Conservation (phyloP, 2,329 filamentous ascomycete genomes). For the Pseudogymnoascus sp. region DNA sequence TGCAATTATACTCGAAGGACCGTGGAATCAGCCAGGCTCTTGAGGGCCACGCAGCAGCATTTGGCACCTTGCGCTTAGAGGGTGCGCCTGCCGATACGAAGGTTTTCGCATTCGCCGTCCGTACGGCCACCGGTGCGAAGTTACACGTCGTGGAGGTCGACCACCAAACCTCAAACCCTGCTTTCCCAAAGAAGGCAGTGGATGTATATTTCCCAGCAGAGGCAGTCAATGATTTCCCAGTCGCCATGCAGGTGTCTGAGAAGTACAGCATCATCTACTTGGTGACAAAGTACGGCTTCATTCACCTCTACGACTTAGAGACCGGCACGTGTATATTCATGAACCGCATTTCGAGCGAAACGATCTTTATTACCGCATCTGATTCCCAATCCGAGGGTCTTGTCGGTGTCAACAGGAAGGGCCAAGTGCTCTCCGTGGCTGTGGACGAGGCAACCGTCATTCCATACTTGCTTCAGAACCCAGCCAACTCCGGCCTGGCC, state of each 20-base stretch:
- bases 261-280: constrained; percentile 97
- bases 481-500: constrained; percentile 84
- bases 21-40: constrained; percentile 96
- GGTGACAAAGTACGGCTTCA: constrained; percentile 98
- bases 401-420: constrained; percentile 93
- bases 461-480: constrained; percentile 91
- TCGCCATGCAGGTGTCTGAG: constrained; percentile 92
- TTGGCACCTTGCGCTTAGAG: constrained; percentile 81
- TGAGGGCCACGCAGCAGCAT: constrained; percentile 92
- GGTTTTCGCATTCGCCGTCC: constrained; percentile 92
- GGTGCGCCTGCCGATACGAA: constrained; percentile 86
- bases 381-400: constrained; percentile 82
- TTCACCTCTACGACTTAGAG: constrained; percentile 96
- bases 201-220: constrained; percentile 97
- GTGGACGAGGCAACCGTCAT: constrained; percentile 89
- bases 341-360: constrained; percentile 99
- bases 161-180: constrained; percentile 78
- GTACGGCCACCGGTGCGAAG: constrained; percentile 83
- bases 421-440: constrained; percentile 88
- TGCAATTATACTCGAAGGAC: constrained; percentile 96
- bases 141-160: constrained; percentile 97
- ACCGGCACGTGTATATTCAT: constrained; percentile 95
- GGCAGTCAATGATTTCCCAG: constrained; percentile 93
- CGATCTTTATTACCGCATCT: constrained; percentile 87
- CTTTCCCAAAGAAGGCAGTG: constrained; percentile 90